Evolutionary conservation across 192 early-diverging fungal species (phyloP).

Genomic region (Coemansia sp.): DNA sequence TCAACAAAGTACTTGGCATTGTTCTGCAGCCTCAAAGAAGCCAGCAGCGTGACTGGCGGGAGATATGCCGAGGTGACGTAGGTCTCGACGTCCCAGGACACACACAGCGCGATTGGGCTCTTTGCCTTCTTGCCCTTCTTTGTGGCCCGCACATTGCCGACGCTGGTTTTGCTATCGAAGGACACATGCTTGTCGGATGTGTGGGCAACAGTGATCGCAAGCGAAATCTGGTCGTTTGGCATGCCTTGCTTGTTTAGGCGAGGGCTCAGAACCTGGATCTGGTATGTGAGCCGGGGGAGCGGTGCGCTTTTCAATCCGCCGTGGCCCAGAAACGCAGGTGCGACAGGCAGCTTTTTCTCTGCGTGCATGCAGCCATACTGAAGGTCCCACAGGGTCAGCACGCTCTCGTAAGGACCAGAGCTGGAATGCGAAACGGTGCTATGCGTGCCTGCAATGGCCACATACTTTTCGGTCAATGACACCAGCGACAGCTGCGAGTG

Average conservation of each 20-base stretch:
- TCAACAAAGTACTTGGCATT: slow-evolving; percentile 53
- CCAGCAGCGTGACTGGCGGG: slow-evolving; percentile 46
- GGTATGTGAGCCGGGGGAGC: slow-evolving; percentile 45
- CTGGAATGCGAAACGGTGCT: slow-evolving; percentile 47
- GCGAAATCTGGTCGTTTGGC: slow-evolving; percentile 46
- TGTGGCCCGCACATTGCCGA: not conserved
- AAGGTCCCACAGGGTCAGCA: slow-evolving; percentile 51
- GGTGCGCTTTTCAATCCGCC: slow-evolving; percentile 10
- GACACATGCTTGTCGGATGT: slow-evolving; percentile 27
- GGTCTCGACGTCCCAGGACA: slow-evolving; percentile 38
- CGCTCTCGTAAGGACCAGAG: slow-evolving; percentile 48
- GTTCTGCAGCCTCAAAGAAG: slow-evolving; percentile 50
- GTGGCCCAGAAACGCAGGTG: slow-evolving; percentile 23
- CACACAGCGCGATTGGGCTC: not conserved
- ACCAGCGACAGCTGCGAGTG: slow-evolving; percentile 42
- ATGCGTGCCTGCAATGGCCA: slow-evolving; percentile 54
- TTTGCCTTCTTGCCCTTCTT: slow-evolving; percentile 1
- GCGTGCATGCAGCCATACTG: slow-evolving; percentile 55
- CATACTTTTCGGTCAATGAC: slow-evolving; percentile 45
- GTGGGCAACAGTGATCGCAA: slow-evolving; percentile 45
- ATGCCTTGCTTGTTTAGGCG: slow-evolving; percentile 28
- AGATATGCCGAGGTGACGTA: slow-evolving; percentile 45
- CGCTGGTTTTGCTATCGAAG: slow-evolving; percentile 16
- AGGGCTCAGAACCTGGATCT: slow-evolving; percentile 40
- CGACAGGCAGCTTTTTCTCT: slow-evolving; percentile 32